A percentile compares a stretch with the other conserved stretches of the same genome.
Conservation (phyloP, 2,329 filamentous ascomycete genomes). For the Metarhizium robertsii region DNA sequence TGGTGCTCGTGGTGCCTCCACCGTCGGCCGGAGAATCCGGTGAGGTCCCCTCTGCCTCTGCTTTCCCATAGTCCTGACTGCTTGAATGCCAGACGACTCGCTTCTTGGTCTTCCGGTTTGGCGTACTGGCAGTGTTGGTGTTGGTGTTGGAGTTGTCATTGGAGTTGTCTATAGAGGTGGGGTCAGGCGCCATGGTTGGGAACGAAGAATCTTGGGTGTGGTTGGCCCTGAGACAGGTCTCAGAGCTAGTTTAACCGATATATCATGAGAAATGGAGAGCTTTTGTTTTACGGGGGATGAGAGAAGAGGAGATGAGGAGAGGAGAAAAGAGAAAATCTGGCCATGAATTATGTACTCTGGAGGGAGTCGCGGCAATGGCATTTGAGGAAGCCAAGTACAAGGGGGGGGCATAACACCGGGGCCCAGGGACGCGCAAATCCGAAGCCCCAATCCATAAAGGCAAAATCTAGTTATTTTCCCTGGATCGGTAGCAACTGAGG, state of each 20-base stretch:
- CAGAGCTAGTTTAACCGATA: constrained; percentile 5
- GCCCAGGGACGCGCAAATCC: neutral
- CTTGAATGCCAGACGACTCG: constrained; percentile 28
- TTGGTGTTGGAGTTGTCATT: constrained; percentile 14
- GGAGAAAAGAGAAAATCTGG: neutral
- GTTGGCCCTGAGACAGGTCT: constrained; percentile 16
- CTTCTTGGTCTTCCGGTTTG: constrained; percentile 29
- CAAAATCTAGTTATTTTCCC: constrained; percentile 2
- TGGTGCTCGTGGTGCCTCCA: constrained; percentile 12
- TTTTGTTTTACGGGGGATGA: neutral
- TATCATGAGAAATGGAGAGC: constrained; percentile 4
- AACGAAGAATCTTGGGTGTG: constrained; percentile 10
- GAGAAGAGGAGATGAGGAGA: neutral
- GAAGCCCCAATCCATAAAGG: neutral
- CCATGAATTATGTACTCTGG: neutral
- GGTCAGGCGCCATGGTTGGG: constrained; percentile 13
- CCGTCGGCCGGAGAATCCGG: constrained; percentile 2
- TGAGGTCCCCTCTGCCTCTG: constrained; percentile 5
- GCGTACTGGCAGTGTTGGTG: constrained; percentile 12
- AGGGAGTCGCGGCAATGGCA: neutral
- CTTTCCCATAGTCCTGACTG: constrained; percentile 13
- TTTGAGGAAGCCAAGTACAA: neutral
- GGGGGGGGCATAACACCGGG: neutral
- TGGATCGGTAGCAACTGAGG: neutral
- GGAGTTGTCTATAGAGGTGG: constrained; percentile 16